Percentiles rank a stretch among this genome's conserved stretches.
phyloP scores from a whole-genome alignment of 768 basidiomycete genomes.

The Hysterangium stoloniferum region DNA sequence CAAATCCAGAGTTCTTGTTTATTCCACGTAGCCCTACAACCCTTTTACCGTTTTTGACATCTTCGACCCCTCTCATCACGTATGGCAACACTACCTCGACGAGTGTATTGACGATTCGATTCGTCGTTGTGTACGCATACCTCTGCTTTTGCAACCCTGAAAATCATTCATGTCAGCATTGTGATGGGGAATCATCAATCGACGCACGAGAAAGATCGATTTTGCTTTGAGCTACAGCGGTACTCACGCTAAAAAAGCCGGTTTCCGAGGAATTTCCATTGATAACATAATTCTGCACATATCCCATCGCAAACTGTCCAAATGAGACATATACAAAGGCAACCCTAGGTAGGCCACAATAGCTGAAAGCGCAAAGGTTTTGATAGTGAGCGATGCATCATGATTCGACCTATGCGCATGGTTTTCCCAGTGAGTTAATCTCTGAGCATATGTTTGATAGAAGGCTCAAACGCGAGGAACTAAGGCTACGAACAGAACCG shows the following conservation, averaged over 20 bases:
- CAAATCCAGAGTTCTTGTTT: constrained; percentile 69
- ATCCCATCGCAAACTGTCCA: constrained; percentile 73
- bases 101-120: constrained; percentile 74
- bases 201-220: constrained; percentile 5
- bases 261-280: background rate
- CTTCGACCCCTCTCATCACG: constrained; percentile 50
- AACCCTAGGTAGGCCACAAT: constrained; percentile 87
- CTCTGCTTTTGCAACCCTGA: constrained; percentile 75
- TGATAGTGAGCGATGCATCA: constrained; percentile 75
- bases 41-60: constrained; percentile 35
- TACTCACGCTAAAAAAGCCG: constrained; percentile 3
- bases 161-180: background rate
- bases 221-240: constrained; percentile 19
- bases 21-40: constrained; percentile 15
- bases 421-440: constrained; percentile 86
- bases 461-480: constrained; percentile 73
- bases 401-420: constrained; percentile 75
- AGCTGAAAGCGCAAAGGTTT: constrained; percentile 82
- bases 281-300: constrained; percentile 25
- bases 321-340: constrained; percentile 96
- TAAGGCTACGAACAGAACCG: constrained; percentile 69
- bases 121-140: constrained; percentile 88
- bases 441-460: constrained; percentile 60
- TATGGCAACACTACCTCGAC: constrained; percentile 78
- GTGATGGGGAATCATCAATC: background rate